These are phyloP conservation scores for Caryopteris hybrid DNA, from an alignment of 305 asterid genomes.

Conservation along the genomic window DNA sequence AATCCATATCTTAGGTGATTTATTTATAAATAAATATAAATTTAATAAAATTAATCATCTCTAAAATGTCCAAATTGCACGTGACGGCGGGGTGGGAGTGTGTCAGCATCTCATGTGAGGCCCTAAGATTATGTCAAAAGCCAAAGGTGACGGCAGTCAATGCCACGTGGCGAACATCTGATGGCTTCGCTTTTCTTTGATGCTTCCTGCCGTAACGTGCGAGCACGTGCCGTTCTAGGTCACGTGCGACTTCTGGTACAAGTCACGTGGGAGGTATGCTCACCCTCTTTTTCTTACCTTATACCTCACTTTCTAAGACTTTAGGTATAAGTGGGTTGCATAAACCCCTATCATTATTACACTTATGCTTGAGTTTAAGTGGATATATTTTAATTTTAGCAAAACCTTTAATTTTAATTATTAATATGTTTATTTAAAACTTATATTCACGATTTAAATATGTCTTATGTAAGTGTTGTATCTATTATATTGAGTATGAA, in stretches of 20 bases:
- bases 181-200: not conserved
- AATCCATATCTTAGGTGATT: not conserved
- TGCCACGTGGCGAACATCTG: conserved; percentile 22
- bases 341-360: too few species aligned
- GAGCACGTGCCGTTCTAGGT: conserved; percentile 19
- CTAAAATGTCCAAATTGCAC: conserved; percentile 22
- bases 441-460: too few species aligned
- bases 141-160: too few species aligned
- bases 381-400: too few species aligned
- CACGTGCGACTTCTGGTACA: conserved; percentile 24
- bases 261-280: conserved; percentile 19
- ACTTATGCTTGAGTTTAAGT: too few species aligned
- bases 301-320: too few species aligned
- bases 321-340: too few species aligned
- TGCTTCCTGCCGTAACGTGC: conserved; percentile 21
- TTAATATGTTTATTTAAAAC: too few species aligned
- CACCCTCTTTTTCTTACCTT: not conserved
- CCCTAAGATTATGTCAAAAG: too few species aligned
- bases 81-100: conserved; percentile 17
- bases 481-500: too few species aligned
- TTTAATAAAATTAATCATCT: not conserved
- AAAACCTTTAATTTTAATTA: too few species aligned
- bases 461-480: too few species aligned
- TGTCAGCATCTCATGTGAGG: conserved; percentile 35
- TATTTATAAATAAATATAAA: not conserved